Conservation (phyloP, 1,139 yeast species). For the Kodamaea suecica region DNA sequence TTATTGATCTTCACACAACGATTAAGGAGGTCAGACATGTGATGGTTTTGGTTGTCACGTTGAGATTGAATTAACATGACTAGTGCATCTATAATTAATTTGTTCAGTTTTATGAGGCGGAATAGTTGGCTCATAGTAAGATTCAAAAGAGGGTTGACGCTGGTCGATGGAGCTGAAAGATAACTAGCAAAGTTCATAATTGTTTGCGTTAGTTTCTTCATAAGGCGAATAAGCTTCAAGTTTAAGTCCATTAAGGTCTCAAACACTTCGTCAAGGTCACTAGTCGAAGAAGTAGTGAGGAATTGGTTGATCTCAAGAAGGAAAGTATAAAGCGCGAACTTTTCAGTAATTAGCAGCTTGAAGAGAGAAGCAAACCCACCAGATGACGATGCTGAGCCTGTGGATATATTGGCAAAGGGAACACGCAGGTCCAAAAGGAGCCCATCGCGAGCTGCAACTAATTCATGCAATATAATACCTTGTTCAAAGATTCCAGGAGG, state of each 20-base stretch:
- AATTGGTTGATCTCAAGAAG: slow-evolving; percentile 27
- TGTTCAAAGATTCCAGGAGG: not conserved
- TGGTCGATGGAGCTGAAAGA: slow-evolving; percentile 11
- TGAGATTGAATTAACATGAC: slow-evolving; percentile 15
- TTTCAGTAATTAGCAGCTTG: slow-evolving; percentile 24
- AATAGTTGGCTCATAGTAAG: slow-evolving; percentile 34
- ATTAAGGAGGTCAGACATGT: slow-evolving; percentile 23
- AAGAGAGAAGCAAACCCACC: slow-evolving; percentile 16
- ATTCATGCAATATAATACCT: not conserved
- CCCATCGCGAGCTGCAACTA: not conserved
- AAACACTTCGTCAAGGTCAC: slow-evolving; percentile 46
- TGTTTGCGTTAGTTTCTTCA: slow-evolving; percentile 39
- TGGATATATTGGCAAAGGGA: not conserved
- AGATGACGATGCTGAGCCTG: not conserved
- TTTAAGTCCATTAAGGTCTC: slow-evolving; percentile 47
- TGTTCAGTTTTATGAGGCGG: slow-evolving; percentile 36
- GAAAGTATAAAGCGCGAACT: slow-evolving; percentile 29
- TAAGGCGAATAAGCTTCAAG: slow-evolving; percentile 42
- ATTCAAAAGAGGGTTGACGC: slow-evolving; percentile 34
- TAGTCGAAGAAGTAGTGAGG: slow-evolving; percentile 22
- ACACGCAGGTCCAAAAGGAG: not conserved
- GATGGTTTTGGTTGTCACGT: slow-evolving; percentile 14
- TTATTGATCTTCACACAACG: slow-evolving; percentile 36
- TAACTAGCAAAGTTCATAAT: slow-evolving; percentile 30
- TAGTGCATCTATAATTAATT: slow-evolving; percentile 34